Percentiles rank a stretch among this genome's conserved stretches.
Evolutionary conservation across 2,329 filamentous ascomycete species (phyloP).

Genomic region (Anisogramma anomala): DNA sequence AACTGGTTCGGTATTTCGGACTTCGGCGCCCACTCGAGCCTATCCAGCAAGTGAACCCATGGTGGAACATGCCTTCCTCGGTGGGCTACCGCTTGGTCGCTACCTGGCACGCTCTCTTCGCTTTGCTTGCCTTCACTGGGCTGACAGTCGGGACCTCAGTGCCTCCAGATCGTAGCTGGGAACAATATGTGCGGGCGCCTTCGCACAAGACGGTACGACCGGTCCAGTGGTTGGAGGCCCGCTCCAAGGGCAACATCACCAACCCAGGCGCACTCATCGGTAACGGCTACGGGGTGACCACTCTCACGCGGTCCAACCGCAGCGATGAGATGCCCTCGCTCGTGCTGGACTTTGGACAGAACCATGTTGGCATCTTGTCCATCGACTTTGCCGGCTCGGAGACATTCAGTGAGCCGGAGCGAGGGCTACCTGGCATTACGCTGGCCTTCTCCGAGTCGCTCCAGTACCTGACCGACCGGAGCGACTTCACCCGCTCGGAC

Average conservation of each 20-base stretch:
- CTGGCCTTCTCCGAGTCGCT: conserved; percentile 39
- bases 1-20: too few species aligned
- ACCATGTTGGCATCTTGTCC: conserved; percentile 31
- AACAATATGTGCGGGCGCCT: conserved; percentile 13
- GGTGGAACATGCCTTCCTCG: neutral
- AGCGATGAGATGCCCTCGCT: conserved; percentile 24
- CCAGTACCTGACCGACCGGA: conserved; percentile 30
- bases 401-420: conserved; percentile 7
- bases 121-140: neutral
- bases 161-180: conserved; percentile 4
- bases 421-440: conserved; percentile 28
- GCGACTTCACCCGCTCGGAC: conserved; percentile 38
- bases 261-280: conserved; percentile 27
- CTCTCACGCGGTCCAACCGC: conserved; percentile 20
- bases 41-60: too few species aligned
- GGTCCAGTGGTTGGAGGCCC: conserved; percentile 8
- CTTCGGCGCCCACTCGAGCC: too few species aligned
- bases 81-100: neutral
- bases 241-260: conserved; percentile 27
- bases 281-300: conserved; percentile 19
- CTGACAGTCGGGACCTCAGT: conserved; percentile 1
- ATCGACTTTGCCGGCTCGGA: conserved; percentile 27
- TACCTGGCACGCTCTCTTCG: neutral
- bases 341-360: conserved; percentile 39
- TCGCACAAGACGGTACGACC: conserved; percentile 8